Evolutionary conservation across 1,139 yeast species (phyloP).

Genomic region (Zhuliangozyma parablackwelliae): DNA sequence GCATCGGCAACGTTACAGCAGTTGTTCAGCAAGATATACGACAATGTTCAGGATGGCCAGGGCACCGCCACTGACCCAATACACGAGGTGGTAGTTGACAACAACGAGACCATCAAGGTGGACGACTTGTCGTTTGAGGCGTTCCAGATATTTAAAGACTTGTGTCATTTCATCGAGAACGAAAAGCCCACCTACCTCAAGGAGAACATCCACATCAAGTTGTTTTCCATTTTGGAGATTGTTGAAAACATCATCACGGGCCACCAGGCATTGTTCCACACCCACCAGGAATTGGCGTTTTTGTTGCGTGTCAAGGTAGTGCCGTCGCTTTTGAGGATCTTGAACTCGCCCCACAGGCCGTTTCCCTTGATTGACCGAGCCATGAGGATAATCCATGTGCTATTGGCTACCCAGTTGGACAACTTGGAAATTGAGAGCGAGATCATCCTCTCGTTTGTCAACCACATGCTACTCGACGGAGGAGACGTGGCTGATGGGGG

Average conservation of each 20-base stretch:
- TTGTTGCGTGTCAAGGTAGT: constrained; percentile 64
- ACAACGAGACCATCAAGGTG: constrained; percentile 38
- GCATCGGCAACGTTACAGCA: constrained; percentile 93
- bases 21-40: constrained; percentile 70
- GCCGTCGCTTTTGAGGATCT: constrained; percentile 67
- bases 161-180: constrained; percentile 64
- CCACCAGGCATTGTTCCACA: constrained; percentile 52
- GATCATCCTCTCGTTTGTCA: constrained; percentile 68
- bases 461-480: constrained; percentile 51
- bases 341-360: constrained; percentile 41
- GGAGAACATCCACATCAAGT: constrained; percentile 50
- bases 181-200: constrained; percentile 48
- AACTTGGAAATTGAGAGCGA: constrained; percentile 74
- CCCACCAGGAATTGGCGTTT: constrained; percentile 60
- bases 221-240: constrained; percentile 72
- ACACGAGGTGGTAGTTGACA: constrained; percentile 38
- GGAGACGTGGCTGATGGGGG: constrained; percentile 5
- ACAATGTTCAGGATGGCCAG: constrained; percentile 41
- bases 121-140: constrained; percentile 64
- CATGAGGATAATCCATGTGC: constrained; percentile 60
- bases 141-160: constrained; percentile 60
- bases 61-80: constrained; percentile 9
- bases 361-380: constrained; percentile 72
- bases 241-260: constrained; percentile 62
- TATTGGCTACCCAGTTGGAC: constrained; percentile 57